Conservation (phyloP, 805 yeast species). For the Metschnikowia picachoensis region DNA sequence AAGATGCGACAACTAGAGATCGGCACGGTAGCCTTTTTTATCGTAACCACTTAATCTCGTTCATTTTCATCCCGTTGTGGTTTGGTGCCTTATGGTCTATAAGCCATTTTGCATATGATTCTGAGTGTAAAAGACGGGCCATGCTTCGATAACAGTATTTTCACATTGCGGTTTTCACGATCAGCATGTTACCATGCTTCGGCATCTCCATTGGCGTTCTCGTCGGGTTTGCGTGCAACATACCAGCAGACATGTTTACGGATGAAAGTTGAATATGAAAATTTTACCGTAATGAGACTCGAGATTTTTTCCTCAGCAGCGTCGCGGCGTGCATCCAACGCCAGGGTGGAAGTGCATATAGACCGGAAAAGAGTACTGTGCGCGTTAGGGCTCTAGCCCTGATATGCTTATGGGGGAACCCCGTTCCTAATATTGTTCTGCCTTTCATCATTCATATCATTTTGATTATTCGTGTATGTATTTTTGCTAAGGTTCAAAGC, state of each 20-base stretch:
- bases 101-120: too few species aligned
- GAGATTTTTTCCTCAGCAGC: slow-evolving; percentile 20
- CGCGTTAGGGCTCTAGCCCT: slow-evolving; percentile 18
- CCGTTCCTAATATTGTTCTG: too few species aligned
- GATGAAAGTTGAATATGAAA: slow-evolving; percentile 15
- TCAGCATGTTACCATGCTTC: not conserved
- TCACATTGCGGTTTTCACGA: not conserved
- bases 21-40: too few species aligned
- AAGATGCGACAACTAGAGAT: too few species aligned
- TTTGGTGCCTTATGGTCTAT: too few species aligned
- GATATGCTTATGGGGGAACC: not conserved
- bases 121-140: too few species aligned
- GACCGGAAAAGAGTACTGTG: not conserved
- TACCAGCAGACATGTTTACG: slow-evolving; percentile 24
- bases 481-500: too few species aligned
- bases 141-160: not conserved
- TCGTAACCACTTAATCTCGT: too few species aligned
- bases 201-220: not conserved
- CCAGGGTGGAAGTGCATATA: not conserved
- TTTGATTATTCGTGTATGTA: too few species aligned
- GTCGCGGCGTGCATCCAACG: slow-evolving; percentile 15
- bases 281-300: slow-evolving; percentile 8
- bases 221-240: slow-evolving; percentile 8
- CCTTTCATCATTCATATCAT: too few species aligned
- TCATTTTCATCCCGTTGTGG: too few species aligned